A percentile compares a stretch with the other conserved stretches of the same genome.
Conservation (phyloP, 176 grass and related monocot species). For the Lolium perenne region DNA sequence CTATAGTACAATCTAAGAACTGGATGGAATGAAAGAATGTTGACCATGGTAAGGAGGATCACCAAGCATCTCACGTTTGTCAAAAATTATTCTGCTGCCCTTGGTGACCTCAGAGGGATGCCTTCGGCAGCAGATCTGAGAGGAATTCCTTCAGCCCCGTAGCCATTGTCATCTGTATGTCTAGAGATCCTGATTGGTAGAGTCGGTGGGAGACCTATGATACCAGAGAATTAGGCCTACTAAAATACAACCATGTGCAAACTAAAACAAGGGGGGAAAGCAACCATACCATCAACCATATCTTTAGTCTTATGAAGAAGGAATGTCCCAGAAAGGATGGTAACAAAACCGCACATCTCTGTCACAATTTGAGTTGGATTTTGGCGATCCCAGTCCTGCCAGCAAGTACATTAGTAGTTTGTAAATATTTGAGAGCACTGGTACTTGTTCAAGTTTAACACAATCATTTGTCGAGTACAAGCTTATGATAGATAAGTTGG, state of each 20-base stretch:
- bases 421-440: background rate
- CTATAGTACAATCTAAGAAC: conserved; percentile 67
- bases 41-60: background rate
- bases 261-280: background rate
- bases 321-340: conserved; percentile 94
- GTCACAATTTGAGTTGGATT: conserved; percentile 97
- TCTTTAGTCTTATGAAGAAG: conserved; percentile 99
- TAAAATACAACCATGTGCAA: background rate
- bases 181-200: conserved; percentile 62
- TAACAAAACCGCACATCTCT: conserved; percentile 93
- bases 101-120: conserved; percentile 82
- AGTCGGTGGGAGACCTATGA: conserved; percentile 59
- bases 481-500: conserved; percentile 4
- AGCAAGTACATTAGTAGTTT: conserved; percentile 29
- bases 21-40: conserved; percentile 58
- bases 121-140: conserved; percentile 73
- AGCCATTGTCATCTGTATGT: conserved; percentile 67
- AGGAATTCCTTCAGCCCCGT: conserved; percentile 76
- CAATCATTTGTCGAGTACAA: background rate
- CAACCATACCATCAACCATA: conserved; percentile 78
- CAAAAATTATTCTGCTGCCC: conserved; percentile 57
- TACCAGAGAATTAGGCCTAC: conserved; percentile 16
- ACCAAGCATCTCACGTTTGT: conserved; percentile 30
- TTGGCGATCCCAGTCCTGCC: conserved; percentile 96
- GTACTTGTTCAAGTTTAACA: background rate